Evolutionary conservation across 2,329 filamentous ascomycete genomes (phyloP).

Genomic region (Trichoderma koningii): DNA sequence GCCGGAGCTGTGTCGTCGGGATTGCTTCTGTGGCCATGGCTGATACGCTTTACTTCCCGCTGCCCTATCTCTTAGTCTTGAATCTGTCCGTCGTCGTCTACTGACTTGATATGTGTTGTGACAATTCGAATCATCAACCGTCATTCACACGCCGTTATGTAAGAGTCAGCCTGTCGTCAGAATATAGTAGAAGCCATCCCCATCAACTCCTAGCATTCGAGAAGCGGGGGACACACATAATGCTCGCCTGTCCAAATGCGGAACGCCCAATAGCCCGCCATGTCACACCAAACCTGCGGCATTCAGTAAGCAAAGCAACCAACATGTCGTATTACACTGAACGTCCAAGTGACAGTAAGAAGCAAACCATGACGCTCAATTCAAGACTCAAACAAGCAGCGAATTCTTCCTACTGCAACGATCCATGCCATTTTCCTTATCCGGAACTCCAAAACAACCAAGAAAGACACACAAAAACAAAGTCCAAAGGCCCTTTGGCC

Average conservation of each 20-base stretch:
- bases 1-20: slow-evolving; percentile 37
- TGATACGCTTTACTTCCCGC: neutral
- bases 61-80: neutral
- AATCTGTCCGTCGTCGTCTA: neutral
- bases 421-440: neutral
- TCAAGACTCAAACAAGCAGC: neutral
- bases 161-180: neutral
- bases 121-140: too few species aligned
- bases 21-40: slow-evolving; percentile 23
- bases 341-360: neutral
- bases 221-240: neutral
- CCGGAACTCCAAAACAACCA: neutral
- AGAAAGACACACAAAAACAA: neutral
- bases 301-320: neutral
- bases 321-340: neutral
- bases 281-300: neutral
- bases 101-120: too few species aligned
- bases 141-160: neutral
- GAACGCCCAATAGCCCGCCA: neutral
- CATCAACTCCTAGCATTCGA: neutral
- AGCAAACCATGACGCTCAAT: neutral
- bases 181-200: neutral
- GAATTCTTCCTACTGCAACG: neutral
- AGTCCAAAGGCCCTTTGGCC: neutral
- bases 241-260: neutral